phyloP scores from a whole-genome alignment of 805 yeast genomes.

The Yarrowia yakushimensis region DNA sequence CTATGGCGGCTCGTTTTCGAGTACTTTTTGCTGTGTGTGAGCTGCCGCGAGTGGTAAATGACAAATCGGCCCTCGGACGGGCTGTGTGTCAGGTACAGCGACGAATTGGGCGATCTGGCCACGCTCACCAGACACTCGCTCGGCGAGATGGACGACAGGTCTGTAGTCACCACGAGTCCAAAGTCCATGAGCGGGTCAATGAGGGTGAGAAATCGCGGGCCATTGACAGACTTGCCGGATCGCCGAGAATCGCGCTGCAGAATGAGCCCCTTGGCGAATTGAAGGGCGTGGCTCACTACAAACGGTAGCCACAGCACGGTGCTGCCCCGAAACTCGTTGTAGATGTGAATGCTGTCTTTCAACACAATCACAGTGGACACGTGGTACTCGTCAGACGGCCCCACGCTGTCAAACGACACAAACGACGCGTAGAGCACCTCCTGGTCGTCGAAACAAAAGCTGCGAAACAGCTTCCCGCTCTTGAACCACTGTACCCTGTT shows the following conservation, averaged over 20 bases:
- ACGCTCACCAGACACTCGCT: conserved; percentile 56
- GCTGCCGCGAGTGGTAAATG: conserved; percentile 55
- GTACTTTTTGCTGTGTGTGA: conserved; percentile 30
- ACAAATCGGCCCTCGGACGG: conserved; percentile 45
- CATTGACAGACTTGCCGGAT: conserved; percentile 25
- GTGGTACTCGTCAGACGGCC: background rate
- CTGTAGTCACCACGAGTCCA: conserved; percentile 66
- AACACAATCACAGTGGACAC: conserved; percentile 12
- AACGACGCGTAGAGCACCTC: conserved; percentile 57
- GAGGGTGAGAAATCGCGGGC: conserved; percentile 54
- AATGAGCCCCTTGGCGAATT: conserved; percentile 65
- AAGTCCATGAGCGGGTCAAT: conserved; percentile 73
- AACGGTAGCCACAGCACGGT: conserved; percentile 51
- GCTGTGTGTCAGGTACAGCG: conserved; percentile 57
- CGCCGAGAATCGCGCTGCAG: conserved; percentile 48
- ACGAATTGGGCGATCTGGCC: conserved; percentile 44
- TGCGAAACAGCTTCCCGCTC: conserved; percentile 50
- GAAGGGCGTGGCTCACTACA: conserved; percentile 53
- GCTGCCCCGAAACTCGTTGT: background rate
- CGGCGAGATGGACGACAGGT: conserved; percentile 60
- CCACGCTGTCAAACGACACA: conserved; percentile 45
- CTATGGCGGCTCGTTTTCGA: conserved; percentile 21
- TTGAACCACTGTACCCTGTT: conserved; percentile 40
- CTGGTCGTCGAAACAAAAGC: conserved; percentile 48
- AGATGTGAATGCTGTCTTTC: conserved; percentile 5